These are phyloP conservation scores for Mortierella antarctica DNA, from an alignment of 192 early-diverging fungal species.

Conservation along the genomic window DNA sequence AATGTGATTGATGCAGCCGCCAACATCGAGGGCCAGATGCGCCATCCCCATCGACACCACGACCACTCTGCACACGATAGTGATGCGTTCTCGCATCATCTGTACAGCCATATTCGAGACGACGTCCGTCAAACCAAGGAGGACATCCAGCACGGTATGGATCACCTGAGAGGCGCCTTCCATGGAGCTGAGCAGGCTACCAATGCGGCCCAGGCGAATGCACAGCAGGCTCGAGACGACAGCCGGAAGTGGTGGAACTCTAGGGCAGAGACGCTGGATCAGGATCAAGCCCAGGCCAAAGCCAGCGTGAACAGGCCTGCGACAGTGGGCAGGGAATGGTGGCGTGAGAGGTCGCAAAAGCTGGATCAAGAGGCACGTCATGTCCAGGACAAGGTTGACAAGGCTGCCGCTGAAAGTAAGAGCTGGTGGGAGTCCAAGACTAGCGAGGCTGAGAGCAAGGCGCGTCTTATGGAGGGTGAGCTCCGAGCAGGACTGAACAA, in stretches of 20 bases:
- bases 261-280: background rate
- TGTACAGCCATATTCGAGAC: conserved; percentile 41
- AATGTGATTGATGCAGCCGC: conserved; percentile 46
- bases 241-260: conserved; percentile 15
- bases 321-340: background rate
- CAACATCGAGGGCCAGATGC: conserved; percentile 6
- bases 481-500: conserved; percentile 18
- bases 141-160: conserved; percentile 22
- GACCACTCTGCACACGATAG: background rate
- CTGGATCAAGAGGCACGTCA: background rate
- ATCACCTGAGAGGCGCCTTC: conserved; percentile 18
- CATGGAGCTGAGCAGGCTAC: conserved; percentile 30
- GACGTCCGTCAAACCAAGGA: conserved; percentile 34
- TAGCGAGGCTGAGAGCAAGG: conserved; percentile 20
- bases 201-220: background rate
- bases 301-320: conserved; percentile 5
- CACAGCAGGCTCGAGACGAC: background rate
- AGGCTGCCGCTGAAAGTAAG: conserved; percentile 1
- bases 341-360: background rate
- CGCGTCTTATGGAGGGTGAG: conserved; percentile 5
- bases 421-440: conserved; percentile 31
- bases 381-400: conserved; percentile 7
- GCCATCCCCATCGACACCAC: background rate
- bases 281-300: conserved; percentile 5
- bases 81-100: conserved; percentile 4